Evolutionary conservation across 805 yeast species (phyloP), one percentile per base, ranked within the genome.

Genomic region (Grigorovia humatica): DNA sequence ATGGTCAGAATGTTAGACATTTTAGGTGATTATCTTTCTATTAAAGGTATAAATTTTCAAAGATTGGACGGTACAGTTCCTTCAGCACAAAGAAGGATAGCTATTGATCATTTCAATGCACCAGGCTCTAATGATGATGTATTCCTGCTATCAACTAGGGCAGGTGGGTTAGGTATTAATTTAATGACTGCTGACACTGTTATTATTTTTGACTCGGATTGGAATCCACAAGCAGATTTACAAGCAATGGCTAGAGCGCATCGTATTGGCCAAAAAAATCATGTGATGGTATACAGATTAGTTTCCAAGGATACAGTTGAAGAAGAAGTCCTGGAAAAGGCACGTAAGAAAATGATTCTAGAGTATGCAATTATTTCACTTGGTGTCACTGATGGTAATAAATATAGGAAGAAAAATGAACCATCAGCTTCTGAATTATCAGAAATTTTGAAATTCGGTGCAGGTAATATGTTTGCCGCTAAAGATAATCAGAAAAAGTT

Each of bases 241-340:
- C 99, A 93, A 70, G 99, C 99, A 1, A 93, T 93, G 99, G 99
- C 99, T 0, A 82, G 99, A 70, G 99, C 99, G 2, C 99, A 93
- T 71, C 83, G 99, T 74, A 93, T 93, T 66, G 99, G 99, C n/a
- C 99, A 93, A 68, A 93, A 90, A 70, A 89, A 88, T 61, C 99
- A 93, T 70, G 99, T 93, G 41, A 88, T 88, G 82, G 98, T 93
- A 17, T 93, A 93, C 66, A 76, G 99, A 65, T 87, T 93, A 72
- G 98, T 93, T n/a, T 85, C 96, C 53, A 93, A 93, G 62, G 99
- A 93, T 62, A 93, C 99, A 0, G 96, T 93, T 13, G 99, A 93
- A 68, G 99, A 93, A 68, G 96, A 93, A 66, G 95, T 93, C 54
- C 74, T 93, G 58, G 99, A 93, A 70, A 80, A 97, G 57, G 99